Conservation (phyloP, 2,329 filamentous ascomycete species). For the Aureobasidium leucospermi region DNA sequence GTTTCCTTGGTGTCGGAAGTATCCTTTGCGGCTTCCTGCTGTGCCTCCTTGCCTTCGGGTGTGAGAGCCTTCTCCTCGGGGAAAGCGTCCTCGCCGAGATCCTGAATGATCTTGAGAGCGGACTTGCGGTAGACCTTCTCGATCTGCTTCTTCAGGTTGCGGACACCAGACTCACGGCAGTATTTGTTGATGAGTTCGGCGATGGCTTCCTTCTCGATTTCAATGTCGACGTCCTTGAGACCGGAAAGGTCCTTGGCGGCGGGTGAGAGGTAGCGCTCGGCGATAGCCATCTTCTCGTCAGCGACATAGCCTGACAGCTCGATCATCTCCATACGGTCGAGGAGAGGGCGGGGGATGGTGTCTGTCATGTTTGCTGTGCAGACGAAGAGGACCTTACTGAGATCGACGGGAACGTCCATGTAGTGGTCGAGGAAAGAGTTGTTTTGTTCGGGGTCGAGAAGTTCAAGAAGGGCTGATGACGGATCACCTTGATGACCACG, state of each 20-base stretch:
- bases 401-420: constrained; percentile 93
- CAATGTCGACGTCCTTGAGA: constrained; percentile 83
- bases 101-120: constrained; percentile 92
- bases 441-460: constrained; percentile 96
- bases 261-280: constrained; percentile 83
- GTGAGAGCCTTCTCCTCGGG: constrained; percentile 77
- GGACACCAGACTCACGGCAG: constrained; percentile 91
- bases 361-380: constrained; percentile 99
- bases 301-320: constrained; percentile 92
- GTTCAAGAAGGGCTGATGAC: constrained; percentile 83
- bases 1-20: constrained; percentile 56
- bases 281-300: constrained; percentile 98
- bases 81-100: constrained; percentile 71
- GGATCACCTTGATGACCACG: constrained; percentile 95
- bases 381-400: constrained; percentile 96
- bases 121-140: constrained; percentile 98
- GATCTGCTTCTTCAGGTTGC: constrained; percentile 98
- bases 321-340: constrained; percentile 98
- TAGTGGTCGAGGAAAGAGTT: constrained; percentile 96
- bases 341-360: constrained; percentile 85
- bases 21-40: constrained; percentile 64
- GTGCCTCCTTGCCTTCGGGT: constrained; percentile 72
- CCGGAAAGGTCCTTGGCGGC: constrained; percentile 92
- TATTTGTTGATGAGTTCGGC: constrained; percentile 98
- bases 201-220: constrained; percentile 77